These are phyloP conservation scores for Neurospora discreta DNA, from an alignment of 495 filamentous ascomycete species.

Conservation along the genomic window DNA sequence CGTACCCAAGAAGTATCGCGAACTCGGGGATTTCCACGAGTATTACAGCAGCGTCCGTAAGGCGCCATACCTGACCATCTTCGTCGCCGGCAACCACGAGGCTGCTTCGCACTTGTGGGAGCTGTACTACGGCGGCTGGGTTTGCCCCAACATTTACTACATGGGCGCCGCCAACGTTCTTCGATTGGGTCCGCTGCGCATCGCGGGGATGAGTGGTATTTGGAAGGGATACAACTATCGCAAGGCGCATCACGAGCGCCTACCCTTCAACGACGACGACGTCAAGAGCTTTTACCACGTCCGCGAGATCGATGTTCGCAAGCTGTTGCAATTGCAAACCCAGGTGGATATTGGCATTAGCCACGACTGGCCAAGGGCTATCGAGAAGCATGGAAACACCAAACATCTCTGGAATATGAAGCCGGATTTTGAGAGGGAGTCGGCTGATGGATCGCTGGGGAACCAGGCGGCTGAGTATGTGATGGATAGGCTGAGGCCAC, in stretches of 20 bases:
- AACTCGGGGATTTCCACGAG: conserved; percentile 79
- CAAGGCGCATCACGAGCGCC: conserved; percentile 70
- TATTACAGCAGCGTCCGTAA: conserved; percentile 72
- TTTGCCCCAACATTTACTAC: conserved; percentile 93
- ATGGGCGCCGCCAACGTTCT: conserved; percentile 84
- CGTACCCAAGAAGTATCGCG: conserved; percentile 70
- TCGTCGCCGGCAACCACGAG: conserved; percentile 92
- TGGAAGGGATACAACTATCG: conserved; percentile 81
- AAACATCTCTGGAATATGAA: conserved; percentile 56
- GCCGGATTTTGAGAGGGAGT: conserved; percentile 61
- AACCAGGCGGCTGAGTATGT: conserved; percentile 66
- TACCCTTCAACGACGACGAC: conserved; percentile 69
- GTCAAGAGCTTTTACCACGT: conserved; percentile 75
- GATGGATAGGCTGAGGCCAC: conserved; percentile 67
- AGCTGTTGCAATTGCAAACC: conserved; percentile 70
- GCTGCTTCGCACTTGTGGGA: conserved; percentile 79
- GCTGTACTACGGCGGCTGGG: conserved; percentile 94
- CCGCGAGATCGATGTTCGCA: conserved; percentile 81
- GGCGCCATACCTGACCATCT: conserved; percentile 83
- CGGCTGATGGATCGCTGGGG: conserved; percentile 58
- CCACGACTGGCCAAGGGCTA: conserved; percentile 83
- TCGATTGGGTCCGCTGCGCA: conserved; percentile 69
- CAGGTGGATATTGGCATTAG: conserved; percentile 85
- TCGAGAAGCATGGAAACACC: conserved; percentile 65
- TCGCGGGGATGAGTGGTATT: conserved; percentile 86